These are phyloP conservation scores for Penstemon eatonii DNA, from an alignment of 257 asterid species.

Conservation along the genomic window DNA sequence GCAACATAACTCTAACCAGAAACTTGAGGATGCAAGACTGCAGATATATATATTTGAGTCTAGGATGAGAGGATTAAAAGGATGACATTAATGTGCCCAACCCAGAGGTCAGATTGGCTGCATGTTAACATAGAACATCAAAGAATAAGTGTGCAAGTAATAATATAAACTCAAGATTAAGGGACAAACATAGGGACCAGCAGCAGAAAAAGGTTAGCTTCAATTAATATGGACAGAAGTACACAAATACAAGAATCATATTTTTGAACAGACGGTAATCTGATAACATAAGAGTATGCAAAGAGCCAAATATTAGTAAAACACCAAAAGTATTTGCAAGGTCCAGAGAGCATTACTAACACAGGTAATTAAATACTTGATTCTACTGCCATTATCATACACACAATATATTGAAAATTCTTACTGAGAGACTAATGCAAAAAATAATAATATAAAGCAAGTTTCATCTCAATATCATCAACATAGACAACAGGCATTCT, in stretches of 20 bases:
- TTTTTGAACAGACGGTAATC: not conserved
- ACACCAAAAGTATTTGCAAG: not conserved
- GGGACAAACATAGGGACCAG: not conserved
- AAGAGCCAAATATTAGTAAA: not conserved
- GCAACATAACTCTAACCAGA: not conserved
- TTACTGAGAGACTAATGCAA: not conserved
- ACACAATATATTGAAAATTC: not conserved
- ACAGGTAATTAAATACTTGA: not conserved
- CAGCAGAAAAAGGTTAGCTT: not conserved
- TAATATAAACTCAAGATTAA: not conserved
- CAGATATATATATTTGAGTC: not conserved
- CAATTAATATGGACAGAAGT: not conserved
- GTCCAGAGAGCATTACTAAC: not conserved
- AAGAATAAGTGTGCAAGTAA: not conserved
- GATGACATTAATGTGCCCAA: not conserved
- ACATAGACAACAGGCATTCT: not conserved
- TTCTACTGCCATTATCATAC: not conserved
- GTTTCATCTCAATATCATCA: not conserved
- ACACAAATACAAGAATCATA: not conserved
- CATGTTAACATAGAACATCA: not conserved
- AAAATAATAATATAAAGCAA: conserved; percentile 10
- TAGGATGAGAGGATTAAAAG: not conserved
- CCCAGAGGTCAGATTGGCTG: not conserved
- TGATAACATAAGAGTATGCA: not conserved
- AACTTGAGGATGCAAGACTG: not conserved